Conservation (phyloP, 1,284 basidiomycete species). For the Rhizopogon parksii region DNA sequence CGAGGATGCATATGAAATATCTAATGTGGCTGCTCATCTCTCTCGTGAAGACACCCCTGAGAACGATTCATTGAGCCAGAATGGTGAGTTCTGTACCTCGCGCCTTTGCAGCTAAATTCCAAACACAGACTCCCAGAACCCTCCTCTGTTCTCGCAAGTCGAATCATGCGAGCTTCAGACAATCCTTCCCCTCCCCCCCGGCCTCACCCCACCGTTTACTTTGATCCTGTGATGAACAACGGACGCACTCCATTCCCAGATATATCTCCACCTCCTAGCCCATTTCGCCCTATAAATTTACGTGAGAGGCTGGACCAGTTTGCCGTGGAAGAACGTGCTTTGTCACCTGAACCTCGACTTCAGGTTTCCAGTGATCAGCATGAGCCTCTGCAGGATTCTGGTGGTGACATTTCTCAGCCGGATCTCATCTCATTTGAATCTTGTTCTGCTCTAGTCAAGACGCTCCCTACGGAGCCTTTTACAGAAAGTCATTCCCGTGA, state of each 20-base stretch:
- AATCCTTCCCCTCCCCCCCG: slow-evolving; percentile 72
- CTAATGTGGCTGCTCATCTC: slow-evolving; percentile 25
- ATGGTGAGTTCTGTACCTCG: slow-evolving; percentile 35
- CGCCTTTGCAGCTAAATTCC: slow-evolving; percentile 7
- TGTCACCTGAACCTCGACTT: slow-evolving; percentile 1
- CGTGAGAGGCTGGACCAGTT: slow-evolving; percentile 22
- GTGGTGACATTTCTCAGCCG: slow-evolving; percentile 10
- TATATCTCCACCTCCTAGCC: slow-evolving; percentile 20
- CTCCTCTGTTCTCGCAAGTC: slow-evolving; percentile 54
- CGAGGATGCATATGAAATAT: slow-evolving; percentile 26
- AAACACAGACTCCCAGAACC: slow-evolving; percentile 40
- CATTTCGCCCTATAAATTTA: slow-evolving; percentile 29
- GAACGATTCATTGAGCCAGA: slow-evolving; percentile 30
- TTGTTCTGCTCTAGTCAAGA: slow-evolving; percentile 20
- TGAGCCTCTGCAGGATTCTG: slow-evolving; percentile 2
- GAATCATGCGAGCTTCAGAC: slow-evolving; percentile 57
- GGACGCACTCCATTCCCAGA: slow-evolving; percentile 13
- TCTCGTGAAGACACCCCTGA: slow-evolving; percentile 41
- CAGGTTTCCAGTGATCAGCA: slow-evolving; percentile 3
- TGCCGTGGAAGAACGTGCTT: slow-evolving; percentile 5
- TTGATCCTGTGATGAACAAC: slow-evolving; percentile 12
- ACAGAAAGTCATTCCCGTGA: slow-evolving; percentile 1
- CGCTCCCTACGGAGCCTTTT: background rate
- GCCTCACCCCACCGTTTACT: slow-evolving; percentile 14
- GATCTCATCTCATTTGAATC: slow-evolving; percentile 41